These are phyloP conservation scores for Aspergillus hancockii DNA, from an alignment of 495 filamentous ascomycete species.

Conservation along the genomic window DNA sequence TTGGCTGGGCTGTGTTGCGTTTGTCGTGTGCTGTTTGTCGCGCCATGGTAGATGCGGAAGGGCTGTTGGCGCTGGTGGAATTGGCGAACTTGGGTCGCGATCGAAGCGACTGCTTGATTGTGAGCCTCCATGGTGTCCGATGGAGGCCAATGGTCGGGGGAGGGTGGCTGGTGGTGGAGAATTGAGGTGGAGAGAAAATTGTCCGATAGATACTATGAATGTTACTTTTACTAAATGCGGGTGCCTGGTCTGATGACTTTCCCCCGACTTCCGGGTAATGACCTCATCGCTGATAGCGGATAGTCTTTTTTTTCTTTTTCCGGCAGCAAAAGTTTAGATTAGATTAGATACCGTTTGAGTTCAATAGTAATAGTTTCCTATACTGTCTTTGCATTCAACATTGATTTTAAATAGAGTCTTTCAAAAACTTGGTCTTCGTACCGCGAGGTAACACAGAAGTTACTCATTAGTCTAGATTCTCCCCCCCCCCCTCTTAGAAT, in stretches of 20 bases:
- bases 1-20: slow-evolving; percentile 53
- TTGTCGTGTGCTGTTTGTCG: slow-evolving; percentile 71
- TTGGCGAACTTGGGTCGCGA: slow-evolving; percentile 1
- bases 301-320: neutral
- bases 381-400: too few relatives aligned
- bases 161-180: slow-evolving; percentile 23
- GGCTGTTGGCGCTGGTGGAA: slow-evolving; percentile 59
- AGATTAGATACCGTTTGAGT: neutral
- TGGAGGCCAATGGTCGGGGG: neutral
- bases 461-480: neutral
- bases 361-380: too few relatives aligned
- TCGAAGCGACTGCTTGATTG: slow-evolving; percentile 6
- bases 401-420: too few relatives aligned
- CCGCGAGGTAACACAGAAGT: too few relatives aligned
- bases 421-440: too few relatives aligned
- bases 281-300: neutral
- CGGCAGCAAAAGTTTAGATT: neutral
- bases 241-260: neutral
- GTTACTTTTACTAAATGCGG: too few relatives aligned
- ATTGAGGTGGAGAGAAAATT: slow-evolving; percentile 19
- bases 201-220: neutral
- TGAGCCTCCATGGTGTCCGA: slow-evolving; percentile 37
- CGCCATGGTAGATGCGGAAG: slow-evolving; percentile 78
- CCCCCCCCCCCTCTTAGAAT: too few relatives aligned
- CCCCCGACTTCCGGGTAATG: neutral